phyloP scores from a whole-genome alignment of 2,329 filamentous ascomycete genomes.

The Zasmidium cellare region DNA sequence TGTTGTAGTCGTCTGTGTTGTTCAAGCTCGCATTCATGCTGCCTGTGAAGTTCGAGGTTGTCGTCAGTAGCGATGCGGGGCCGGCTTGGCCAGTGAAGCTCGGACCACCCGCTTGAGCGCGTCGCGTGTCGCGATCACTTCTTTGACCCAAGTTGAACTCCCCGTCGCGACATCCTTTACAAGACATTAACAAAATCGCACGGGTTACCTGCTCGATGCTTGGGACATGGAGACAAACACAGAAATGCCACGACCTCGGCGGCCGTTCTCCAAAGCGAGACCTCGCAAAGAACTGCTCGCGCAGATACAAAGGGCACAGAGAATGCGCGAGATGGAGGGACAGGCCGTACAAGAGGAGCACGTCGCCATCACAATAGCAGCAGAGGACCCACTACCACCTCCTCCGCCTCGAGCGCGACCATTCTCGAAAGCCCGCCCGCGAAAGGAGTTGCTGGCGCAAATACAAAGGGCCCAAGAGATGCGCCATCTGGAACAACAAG shows the following conservation, averaged over 20 bases:
- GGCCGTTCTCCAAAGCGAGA: not conserved
- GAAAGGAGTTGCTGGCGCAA: not conserved
- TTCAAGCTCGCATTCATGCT: not conserved
- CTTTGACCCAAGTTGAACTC: not conserved
- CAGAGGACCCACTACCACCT: not conserved
- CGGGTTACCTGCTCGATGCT: not conserved
- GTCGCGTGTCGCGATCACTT: not conserved
- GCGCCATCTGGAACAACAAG: not conserved
- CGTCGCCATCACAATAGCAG: not conserved
- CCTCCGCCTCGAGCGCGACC: not conserved
- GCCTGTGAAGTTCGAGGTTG: not conserved
- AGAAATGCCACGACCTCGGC: not conserved
- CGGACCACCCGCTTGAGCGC: not conserved
- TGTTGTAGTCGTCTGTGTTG: conserved; percentile 8
- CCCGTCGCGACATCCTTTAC: not conserved
- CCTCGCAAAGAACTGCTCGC: not conserved
- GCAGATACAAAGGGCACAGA: not conserved
- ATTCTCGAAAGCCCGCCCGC: not conserved
- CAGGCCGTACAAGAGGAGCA: not conserved
- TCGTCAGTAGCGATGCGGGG: not conserved
- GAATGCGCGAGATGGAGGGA: not conserved
- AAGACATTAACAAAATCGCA: not conserved
- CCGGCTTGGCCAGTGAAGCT: not conserved
- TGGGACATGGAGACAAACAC: not conserved
- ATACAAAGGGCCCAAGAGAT: not conserved